Conservation (phyloP, 2,329 filamentous ascomycete genomes). For the Aureobasidium pullulans region DNA sequence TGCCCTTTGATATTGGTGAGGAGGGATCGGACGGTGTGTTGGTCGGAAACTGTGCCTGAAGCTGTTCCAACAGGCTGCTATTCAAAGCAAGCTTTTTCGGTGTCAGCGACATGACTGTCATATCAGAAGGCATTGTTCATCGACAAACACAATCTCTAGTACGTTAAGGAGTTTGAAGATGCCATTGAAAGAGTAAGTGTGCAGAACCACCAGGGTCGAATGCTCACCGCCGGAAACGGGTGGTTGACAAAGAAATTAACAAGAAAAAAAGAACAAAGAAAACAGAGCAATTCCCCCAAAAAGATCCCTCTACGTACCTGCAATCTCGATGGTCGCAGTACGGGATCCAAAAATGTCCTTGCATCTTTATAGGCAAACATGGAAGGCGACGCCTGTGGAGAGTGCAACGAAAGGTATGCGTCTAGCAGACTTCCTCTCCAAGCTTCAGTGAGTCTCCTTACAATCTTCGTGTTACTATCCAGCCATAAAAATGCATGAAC, state of each 20-base stretch:
- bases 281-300: not conserved
- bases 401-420: not conserved
- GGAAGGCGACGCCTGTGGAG: no score
- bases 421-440: not conserved
- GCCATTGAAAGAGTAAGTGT: not conserved
- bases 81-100: not conserved
- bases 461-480: not conserved
- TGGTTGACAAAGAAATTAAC: not conserved
- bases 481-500: not conserved
- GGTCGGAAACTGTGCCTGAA: not conserved
- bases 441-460: not conserved
- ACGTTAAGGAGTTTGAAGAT: not conserved
- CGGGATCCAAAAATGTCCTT: not conserved
- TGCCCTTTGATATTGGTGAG: constrained; percentile 2
- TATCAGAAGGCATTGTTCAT: not conserved
- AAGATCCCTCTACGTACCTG: not conserved
- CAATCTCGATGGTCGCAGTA: not conserved
- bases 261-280: not conserved
- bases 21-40: not conserved
- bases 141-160: no score
- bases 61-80: not conserved
- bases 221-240: not conserved
- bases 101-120: not conserved
- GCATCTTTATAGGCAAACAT: not conserved
- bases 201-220: not conserved